Base-by-base conservation (phyloP, 441 rosid genomes). In the Populus hybrid region DNA sequence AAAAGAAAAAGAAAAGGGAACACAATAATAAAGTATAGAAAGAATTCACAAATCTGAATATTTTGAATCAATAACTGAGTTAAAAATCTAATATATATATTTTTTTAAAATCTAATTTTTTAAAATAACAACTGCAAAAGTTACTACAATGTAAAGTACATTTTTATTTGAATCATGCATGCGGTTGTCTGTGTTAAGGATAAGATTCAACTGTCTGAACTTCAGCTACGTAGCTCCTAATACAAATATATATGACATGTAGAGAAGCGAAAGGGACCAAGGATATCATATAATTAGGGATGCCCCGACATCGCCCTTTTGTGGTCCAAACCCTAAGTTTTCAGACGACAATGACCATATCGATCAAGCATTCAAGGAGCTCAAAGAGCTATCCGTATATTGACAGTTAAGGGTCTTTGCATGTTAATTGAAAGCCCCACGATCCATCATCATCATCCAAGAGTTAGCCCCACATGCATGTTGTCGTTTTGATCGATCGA, bases 281-380 rank as follows among this genome's bases (percentile, higher is more conserved):
- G 78, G 79, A 65, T 73, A 73, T 46, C 54, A 46, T 30, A 75
- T 50, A 78, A 84, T 46, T 75, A 70, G 20, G 71, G 14, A 66
- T 34, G 63, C 36, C 85, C 86, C 88, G 81, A 80, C 80, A 81
- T 26, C 82, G 89, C 83, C 73, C 69, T 38, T 36, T 8, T 69
- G 89, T 87, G 90, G 90, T 85, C 92, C 92, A 84, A 83, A 26
- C 34, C 46, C 72, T 79, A 69, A 80, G 57, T 66, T 77, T 66
- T 77, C 76, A 76, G 86, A 86, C 88, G 78, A 82, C 82, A 83
- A 83, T 84, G 71, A 86, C 82, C 79, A 84, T 36, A 26, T 26
- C 28, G 28, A 26, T 26, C 28, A 26, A 26, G 28, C 28, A 1
- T 26, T 26, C 28, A 26, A 26, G 28, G 28, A 26, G 28, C 28